Percentiles rank a stretch among this genome's conserved stretches.
Conservation (phyloP, 805 yeast species). For the Lachancea nothofagi region DNA sequence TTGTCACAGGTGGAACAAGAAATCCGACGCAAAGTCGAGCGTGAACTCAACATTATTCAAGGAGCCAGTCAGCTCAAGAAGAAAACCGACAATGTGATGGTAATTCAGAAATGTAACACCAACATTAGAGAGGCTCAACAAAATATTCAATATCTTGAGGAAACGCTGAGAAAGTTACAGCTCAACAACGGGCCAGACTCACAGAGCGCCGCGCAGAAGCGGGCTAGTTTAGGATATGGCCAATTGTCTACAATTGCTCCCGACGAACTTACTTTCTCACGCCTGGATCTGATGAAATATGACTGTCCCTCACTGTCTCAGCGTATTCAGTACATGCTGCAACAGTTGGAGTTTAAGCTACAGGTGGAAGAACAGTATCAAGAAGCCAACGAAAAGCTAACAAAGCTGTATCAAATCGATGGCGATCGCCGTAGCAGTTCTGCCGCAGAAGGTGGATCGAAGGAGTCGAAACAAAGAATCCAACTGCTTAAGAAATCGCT, state of each 20-base stretch:
- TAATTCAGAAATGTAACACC: conserved; percentile 85
- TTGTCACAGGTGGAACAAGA: conserved; percentile 41
- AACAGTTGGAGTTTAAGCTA: conserved; percentile 86
- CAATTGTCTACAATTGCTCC: conserved; percentile 37
- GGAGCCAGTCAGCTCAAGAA: conserved; percentile 81
- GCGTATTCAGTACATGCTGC: conserved; percentile 90
- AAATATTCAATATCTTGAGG: conserved; percentile 82
- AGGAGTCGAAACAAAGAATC: conserved; percentile 80
- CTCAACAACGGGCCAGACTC: conserved; percentile 11
- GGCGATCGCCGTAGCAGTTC: conserved; percentile 82
- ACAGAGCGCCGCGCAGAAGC: conserved; percentile 2
- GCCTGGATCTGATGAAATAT: conserved; percentile 78
- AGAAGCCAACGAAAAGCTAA: conserved; percentile 86
- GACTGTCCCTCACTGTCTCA: conserved; percentile 95
- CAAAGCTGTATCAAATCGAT: conserved; percentile 78
- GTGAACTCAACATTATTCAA: conserved; percentile 79
- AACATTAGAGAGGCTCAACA: conserved; percentile 87
- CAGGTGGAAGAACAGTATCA: conserved; percentile 92
- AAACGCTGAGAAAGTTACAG: conserved; percentile 58
- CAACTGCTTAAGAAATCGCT: conserved; percentile 76
- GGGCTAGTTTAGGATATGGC: conserved; percentile 21
- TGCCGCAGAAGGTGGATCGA: conserved; percentile 83
- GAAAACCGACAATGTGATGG: conserved; percentile 71
- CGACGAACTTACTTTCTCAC: conserved; percentile 43
- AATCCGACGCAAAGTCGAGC: conserved; percentile 76